Percentiles rank a stretch among this genome's conserved stretches.
Conservation (phyloP, 2,329 filamentous ascomycete species). For the Monilinia fructicola region DNA sequence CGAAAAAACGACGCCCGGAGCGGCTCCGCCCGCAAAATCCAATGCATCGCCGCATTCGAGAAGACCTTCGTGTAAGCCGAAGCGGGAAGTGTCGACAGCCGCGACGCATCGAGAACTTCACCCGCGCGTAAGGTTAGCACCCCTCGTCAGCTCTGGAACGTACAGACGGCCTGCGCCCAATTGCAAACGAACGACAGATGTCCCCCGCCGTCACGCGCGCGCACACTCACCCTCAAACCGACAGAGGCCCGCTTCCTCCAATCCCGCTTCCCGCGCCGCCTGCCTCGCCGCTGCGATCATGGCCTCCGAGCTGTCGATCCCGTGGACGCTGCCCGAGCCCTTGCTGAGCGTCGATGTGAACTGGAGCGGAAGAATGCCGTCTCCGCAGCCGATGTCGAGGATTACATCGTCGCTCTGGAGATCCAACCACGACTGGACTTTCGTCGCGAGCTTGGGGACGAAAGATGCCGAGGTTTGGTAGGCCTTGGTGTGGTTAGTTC, state of each 20-base stretch:
- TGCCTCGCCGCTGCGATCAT: slow-evolving; percentile 57
- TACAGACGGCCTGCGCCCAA: no score
- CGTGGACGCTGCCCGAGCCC: slow-evolving; percentile 53
- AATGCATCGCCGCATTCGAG: slow-evolving; percentile 63
- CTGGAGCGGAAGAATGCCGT: slow-evolving; percentile 58
- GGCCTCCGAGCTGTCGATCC: slow-evolving; percentile 56
- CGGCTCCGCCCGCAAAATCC: slow-evolving; percentile 55
- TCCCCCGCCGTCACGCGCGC: no score
- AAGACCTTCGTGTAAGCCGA: slow-evolving; percentile 55
- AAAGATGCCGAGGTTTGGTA: slow-evolving; percentile 64
- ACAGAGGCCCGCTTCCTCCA: slow-evolving; percentile 25
- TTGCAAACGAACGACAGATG: no score
- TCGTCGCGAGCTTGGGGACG: slow-evolving; percentile 60
- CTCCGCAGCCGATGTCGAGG: slow-evolving; percentile 65
- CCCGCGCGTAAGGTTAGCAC: no score
- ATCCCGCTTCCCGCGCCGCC: slow-evolving; percentile 33
- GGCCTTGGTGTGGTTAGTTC: slow-evolving; percentile 37
- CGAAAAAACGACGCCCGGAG: slow-evolving; percentile 53
- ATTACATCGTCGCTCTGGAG: slow-evolving; percentile 57
- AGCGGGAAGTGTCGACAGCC: slow-evolving; percentile 36
- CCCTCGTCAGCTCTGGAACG: no score
- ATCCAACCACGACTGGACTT: slow-evolving; percentile 58
- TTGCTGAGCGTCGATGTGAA: slow-evolving; percentile 49
- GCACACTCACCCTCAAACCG: slow-evolving; percentile 34
- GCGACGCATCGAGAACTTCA: slow-evolving; percentile 50